Percentiles rank a stretch among this genome's conserved stretches.
Conservation (phyloP, 208 protist species). For the Sergeia podlipaevii region DNA sequence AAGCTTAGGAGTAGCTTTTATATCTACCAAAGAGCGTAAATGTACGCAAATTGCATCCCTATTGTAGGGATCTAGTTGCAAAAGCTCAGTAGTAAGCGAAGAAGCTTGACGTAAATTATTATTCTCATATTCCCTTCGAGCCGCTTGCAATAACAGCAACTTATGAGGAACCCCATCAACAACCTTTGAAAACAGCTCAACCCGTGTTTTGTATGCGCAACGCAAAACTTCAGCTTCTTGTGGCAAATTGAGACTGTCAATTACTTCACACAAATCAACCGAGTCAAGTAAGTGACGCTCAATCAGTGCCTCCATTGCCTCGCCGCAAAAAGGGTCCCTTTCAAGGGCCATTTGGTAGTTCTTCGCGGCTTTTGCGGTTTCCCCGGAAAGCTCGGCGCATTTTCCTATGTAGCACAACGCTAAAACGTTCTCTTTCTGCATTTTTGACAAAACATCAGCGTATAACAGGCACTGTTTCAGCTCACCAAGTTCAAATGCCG, state of each 20-base stretch:
- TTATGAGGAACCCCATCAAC: conserved; percentile 32
- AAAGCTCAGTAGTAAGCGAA: conserved; percentile 49
- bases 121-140: conserved; percentile 45
- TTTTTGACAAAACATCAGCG: conserved; percentile 22
- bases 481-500: conserved; percentile 69
- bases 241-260: conserved; percentile 60
- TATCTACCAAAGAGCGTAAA: conserved; percentile 72
- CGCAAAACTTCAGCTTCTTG: conserved; percentile 33
- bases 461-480: conserved; percentile 43
- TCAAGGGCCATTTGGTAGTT: conserved; percentile 64
- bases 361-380: conserved; percentile 46
- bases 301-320: conserved; percentile 63
- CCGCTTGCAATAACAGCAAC: conserved; percentile 39
- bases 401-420: conserved; percentile 75
- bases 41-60: conserved; percentile 67
- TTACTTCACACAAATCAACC: conserved; percentile 28
- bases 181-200: not conserved
- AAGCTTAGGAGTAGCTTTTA: conserved; percentile 75
- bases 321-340: conserved; percentile 64
- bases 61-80: conserved; percentile 55
- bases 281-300: conserved; percentile 56
- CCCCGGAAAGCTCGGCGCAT: conserved; percentile 59
- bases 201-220: conserved; percentile 11
- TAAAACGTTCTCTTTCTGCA: conserved; percentile 26
- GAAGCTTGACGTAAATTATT: conserved; percentile 76